Evolutionary conservation across 257 asterid species (phyloP).

Genomic region (Penstemon barbatus): DNA sequence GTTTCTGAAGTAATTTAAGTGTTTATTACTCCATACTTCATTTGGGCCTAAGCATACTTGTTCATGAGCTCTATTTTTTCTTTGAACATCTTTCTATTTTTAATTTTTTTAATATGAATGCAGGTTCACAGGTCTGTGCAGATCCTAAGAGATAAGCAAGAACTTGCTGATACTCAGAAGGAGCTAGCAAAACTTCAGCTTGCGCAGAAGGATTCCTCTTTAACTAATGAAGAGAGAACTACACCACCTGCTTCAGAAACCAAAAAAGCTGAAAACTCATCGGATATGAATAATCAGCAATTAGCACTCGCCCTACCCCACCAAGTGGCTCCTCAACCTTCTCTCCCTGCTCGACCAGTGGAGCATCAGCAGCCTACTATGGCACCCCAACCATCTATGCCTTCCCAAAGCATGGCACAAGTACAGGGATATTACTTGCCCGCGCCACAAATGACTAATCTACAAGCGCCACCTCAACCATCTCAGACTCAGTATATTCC

Average conservation of each 20-base stretch:
- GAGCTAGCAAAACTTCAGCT: slow-evolving; percentile 94
- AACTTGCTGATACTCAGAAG: slow-evolving; percentile 88
- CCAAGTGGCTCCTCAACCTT: slow-evolving; percentile 58
- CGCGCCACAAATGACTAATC: slow-evolving; percentile 50
- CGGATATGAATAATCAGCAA: slow-evolving; percentile 64
- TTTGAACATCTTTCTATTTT: not conserved
- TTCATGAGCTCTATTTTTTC: not conserved
- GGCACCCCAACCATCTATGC: slow-evolving; percentile 60
- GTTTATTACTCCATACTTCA: slow-evolving; percentile 12
- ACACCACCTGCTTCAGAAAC: slow-evolving; percentile 50
- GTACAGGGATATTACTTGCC: slow-evolving; percentile 60
- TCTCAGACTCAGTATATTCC: slow-evolving; percentile 64
- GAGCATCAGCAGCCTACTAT: slow-evolving; percentile 66
- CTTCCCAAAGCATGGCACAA: slow-evolving; percentile 56
- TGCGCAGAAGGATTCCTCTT: slow-evolving; percentile 70
- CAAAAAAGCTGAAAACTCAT: slow-evolving; percentile 48
- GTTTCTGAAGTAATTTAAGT: slow-evolving; percentile 11
- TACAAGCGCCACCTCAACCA: slow-evolving; percentile 39
- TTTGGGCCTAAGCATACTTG: not conserved
- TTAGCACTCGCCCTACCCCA: slow-evolving; percentile 88
- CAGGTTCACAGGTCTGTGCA: slow-evolving; percentile 97
- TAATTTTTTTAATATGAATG: slow-evolving; percentile 15
- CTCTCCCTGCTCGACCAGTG: slow-evolving; percentile 47
- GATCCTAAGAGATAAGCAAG: slow-evolving; percentile 92
- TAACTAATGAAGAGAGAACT: slow-evolving; percentile 59